Evolutionary conservation across 768 basidiomycete genomes (phyloP), one percentile per base, ranked within the genome.

Genomic region (Pulveroboletus sp.): DNA sequence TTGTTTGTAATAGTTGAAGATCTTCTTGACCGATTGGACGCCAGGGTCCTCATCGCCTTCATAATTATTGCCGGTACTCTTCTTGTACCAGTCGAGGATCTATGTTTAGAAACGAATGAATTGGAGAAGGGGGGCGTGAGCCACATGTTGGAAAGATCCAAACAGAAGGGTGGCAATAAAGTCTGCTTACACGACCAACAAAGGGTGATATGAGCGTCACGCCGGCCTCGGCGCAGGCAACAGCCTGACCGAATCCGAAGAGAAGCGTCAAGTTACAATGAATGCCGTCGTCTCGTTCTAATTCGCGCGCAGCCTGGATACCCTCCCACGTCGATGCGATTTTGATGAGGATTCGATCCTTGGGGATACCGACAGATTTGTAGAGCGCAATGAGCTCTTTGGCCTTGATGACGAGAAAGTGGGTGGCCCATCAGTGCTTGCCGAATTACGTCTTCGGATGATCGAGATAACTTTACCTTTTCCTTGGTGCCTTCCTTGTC

Each of bases 81-180:
- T 91, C 84, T 99, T 99, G 86, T 99, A 83, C 94, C 94, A 99
- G 74, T 99, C 97, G 57, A 99, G 89, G 68, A 98, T 99, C 90
- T 91, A 58, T 19, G 47, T 34, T 47, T 35, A 20, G 38, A 20
- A 44, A 10, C 33, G n/a, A 56, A 49, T 49, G 36, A 53, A 57
- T 43, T 41, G 50, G 37, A 41, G 35, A 32, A 4, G 10, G 39
- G n/a, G 34, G 20, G 16, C 16, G 37, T 37, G 41, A 46, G 50
- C 36, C 41, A 52, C 56, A 57, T 35, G 39, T 50, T 36, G 43
- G 39, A 53, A 53, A 40, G 29, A 46, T 49, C 32, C 34, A 14
- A 55, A 56, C 39, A 45, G 49, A 53, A 49, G 37, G 31, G 36
- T 17, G 25, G 27, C 38, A 19, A 16, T 74, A 40, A 44, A 6